A percentile compares a stretch with the other conserved stretches of the same genome.
Conservation (phyloP, 768 basidiomycete species). For the Lactarius hengduanensis region DNA sequence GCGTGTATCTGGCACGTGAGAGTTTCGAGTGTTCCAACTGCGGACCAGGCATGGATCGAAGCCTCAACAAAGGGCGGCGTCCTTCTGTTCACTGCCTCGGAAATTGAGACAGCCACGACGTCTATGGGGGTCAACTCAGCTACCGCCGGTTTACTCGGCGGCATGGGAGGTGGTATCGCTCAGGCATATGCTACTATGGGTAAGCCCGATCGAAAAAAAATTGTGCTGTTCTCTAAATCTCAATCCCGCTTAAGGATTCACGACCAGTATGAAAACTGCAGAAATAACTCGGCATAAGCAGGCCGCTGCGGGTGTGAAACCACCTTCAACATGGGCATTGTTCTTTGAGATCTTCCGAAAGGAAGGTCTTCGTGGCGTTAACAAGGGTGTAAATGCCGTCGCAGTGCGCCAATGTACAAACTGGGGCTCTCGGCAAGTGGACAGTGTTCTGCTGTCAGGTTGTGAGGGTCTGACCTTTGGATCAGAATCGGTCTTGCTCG, state of each 20-base stretch:
- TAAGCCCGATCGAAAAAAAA: slow-evolving; percentile 42
- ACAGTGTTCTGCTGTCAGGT: not conserved
- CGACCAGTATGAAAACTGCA: slow-evolving; percentile 99
- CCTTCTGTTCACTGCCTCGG: slow-evolving; percentile 92
- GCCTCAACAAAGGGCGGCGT: slow-evolving; percentile 98
- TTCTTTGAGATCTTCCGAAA: slow-evolving; percentile 93
- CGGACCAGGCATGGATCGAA: slow-evolving; percentile 92
- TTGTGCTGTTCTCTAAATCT: not conserved
- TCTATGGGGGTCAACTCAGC: slow-evolving; percentile 74
- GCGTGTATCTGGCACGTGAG: slow-evolving; percentile 31
- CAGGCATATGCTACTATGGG: slow-evolving; percentile 99
- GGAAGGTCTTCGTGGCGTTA: slow-evolving; percentile 93
- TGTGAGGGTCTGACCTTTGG: slow-evolving; percentile 21
- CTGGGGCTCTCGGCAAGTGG: slow-evolving; percentile 81
- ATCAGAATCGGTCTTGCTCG: slow-evolving; percentile 94
- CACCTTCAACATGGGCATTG: slow-evolving; percentile 90
- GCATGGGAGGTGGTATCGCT: slow-evolving; percentile 95
- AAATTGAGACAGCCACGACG: slow-evolving; percentile 75
- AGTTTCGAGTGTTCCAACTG: slow-evolving; percentile 15
- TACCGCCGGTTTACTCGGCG: slow-evolving; percentile 85
- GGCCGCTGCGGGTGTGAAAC: slow-evolving; percentile 76
- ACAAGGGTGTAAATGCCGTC: slow-evolving; percentile 98
- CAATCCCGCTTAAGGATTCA: slow-evolving; percentile 64
- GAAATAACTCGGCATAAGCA: slow-evolving; percentile 97
- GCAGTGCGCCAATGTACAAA: slow-evolving; percentile 91